phyloP scores from a whole-genome alignment of 2,329 filamentous ascomycete genomes.

The Fusarium liriodendri region DNA sequence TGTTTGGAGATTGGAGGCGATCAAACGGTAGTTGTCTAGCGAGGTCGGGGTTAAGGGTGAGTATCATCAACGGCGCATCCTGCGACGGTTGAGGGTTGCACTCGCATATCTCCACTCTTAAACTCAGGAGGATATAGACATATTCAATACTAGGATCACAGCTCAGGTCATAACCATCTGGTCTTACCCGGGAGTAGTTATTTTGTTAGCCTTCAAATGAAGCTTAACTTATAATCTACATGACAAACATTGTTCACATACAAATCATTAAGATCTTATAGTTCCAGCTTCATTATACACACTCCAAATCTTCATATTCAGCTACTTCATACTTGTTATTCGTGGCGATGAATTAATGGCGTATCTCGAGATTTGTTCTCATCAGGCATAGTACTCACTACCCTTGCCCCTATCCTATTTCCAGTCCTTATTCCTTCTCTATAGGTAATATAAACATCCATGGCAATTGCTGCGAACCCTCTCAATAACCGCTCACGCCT shows the following conservation, averaged over 20 bases:
- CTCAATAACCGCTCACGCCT: neutral
- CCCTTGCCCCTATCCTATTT: neutral
- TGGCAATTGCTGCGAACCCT: neutral
- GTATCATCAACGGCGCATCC: neutral
- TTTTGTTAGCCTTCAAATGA: neutral
- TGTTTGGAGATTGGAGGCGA: neutral
- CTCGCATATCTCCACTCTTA: neutral
- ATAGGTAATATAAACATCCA: neutral
- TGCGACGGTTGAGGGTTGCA: neutral
- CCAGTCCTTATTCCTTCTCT: neutral
- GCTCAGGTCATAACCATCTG: neutral
- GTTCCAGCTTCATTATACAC: neutral
- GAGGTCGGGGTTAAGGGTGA: neutral
- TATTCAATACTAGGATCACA: neutral
- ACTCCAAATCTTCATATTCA: neutral
- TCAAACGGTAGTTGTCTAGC: conserved; percentile 5
- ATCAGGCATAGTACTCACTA: neutral
- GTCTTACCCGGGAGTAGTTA: neutral
- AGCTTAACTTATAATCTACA: neutral
- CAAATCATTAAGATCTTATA: neutral
- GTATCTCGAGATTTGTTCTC: neutral
- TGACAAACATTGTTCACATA: neutral
- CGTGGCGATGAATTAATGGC: neutral
- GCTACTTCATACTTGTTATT: neutral
- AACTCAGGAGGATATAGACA: neutral